Evolutionary conservation across 2,329 filamentous ascomycete genomes (phyloP), one percentile per base, ranked within the genome.

Genomic region (Fusarium robinianum): DNA sequence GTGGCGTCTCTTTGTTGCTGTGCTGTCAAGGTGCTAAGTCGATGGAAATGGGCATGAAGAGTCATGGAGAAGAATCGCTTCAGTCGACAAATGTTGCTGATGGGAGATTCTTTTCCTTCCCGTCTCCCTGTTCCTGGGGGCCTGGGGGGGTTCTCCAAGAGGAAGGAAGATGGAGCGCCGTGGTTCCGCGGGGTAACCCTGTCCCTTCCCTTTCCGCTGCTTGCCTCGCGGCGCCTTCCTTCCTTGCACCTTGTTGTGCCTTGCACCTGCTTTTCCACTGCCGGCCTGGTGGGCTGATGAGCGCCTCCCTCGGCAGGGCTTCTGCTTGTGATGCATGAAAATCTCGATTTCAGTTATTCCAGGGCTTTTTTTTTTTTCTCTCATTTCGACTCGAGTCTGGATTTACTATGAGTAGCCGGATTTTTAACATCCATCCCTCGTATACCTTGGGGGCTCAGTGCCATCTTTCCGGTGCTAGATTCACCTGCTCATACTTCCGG

Each of bases 141-240:
- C n/a, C n/a, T n/a, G 34, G 22, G 14, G n/a, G n/a, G 22, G 26
- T 32, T 32, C 12, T 37, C 26, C 32, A 27, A 21, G 37, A 36
- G 33, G 39, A 32, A 50, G 12, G 30, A 31, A 33, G 35, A 51
- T 21, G 43, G 41, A 23, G 41, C 17, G 14, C 18, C 17, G 23
- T 12, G 41, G 42, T 47, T 36, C 30, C 44, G 44, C 31, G 55
- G 55, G 55, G 52, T 48, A 56, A 46, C 47, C 47, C 35, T 56
- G 52, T 47, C 49, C 15, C 29, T n/a, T 21, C n/a, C 14, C 14
- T 32, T 32, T 15, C 38, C 31, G 33, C 15, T 18, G 30, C 10
- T 10, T 27, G 27, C 18, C 22, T 41, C 42, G 5, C 15, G 22
- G n/a, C n/a, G n/a, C n/a, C 33, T 27, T 22, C 23, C 22, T 21